Percentiles rank a stretch among this genome's conserved stretches.
Evolutionary conservation across 768 basidiomycete genomes (phyloP).

Genomic region (Strobilomyces confusus): DNA sequence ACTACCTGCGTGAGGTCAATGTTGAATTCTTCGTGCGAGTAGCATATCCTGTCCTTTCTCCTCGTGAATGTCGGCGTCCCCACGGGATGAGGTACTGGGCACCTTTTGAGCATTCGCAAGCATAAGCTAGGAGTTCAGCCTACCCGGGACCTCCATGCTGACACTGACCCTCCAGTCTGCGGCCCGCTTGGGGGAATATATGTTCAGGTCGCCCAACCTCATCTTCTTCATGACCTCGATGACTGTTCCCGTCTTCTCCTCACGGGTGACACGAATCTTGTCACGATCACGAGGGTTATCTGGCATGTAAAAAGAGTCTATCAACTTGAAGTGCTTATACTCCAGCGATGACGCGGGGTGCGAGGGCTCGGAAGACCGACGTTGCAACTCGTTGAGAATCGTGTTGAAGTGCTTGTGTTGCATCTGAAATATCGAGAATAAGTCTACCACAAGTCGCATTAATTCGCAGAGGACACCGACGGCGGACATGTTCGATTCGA

Average conservation of each 20-base stretch:
- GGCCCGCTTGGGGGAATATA: constrained; percentile 73
- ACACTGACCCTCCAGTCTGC: constrained; percentile 96
- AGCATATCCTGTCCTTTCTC: constrained; percentile 88
- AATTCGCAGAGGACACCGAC: constrained; percentile 43
- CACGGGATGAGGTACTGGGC: constrained; percentile 61
- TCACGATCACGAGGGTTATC: constrained; percentile 37
- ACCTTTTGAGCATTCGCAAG: not conserved
- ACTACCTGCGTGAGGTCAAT: constrained; percentile 95
- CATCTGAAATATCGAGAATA: constrained; percentile 39
- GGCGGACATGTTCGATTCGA: constrained; percentile 90
- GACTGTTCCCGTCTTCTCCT: constrained; percentile 66
- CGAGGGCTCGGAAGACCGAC: constrained; percentile 46
- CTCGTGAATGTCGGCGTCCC: constrained; percentile 59
- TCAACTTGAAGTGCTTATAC: constrained; percentile 72
- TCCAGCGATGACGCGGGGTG: constrained; percentile 56
- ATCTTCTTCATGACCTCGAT: constrained; percentile 73
- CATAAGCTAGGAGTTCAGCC: constrained; percentile 24
- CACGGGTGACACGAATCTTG: constrained; percentile 81
- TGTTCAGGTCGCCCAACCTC: constrained; percentile 82
- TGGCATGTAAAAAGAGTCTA: constrained; percentile 72
- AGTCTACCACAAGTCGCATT: constrained; percentile 10
- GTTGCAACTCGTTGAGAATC: constrained; percentile 80
- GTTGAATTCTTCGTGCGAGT: constrained; percentile 87
- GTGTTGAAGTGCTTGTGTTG: constrained; percentile 88
- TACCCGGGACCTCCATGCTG: constrained; percentile 86